Percentiles rank a stretch among this genome's conserved stretches.
phyloP scores from a whole-genome alignment of 2,329 filamentous ascomycete genomes.

The Xylaria sp. region DNA sequence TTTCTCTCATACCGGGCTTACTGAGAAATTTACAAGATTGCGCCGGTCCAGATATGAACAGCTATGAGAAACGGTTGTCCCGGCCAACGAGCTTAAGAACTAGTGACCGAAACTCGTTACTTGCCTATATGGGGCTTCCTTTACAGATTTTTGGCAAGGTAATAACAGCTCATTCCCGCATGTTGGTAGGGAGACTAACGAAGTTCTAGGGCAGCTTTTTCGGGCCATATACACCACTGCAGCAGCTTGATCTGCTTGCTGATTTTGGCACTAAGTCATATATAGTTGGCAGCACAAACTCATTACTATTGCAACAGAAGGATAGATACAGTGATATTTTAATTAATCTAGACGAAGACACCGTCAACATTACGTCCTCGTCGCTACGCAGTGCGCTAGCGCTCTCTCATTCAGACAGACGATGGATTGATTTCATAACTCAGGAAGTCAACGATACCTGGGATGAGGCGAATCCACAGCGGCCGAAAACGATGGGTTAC shows the following conservation, averaged over 20 bases:
- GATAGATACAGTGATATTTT: conserved; percentile 96
- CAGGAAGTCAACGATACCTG: conserved; percentile 95
- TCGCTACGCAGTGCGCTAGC: conserved; percentile 79
- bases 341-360: conserved; percentile 93
- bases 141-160: conserved; percentile 95
- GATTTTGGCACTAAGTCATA: conserved; percentile 97
- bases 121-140: conserved; percentile 94
- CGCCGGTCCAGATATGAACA: conserved; percentile 91
- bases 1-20: conserved; percentile 93
- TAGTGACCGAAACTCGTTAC: conserved; percentile 88
- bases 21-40: conserved; percentile 93
- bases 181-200: conserved; percentile 21
- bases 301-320: conserved; percentile 89
- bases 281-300: conserved; percentile 96
- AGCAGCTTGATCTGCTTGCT: conserved; percentile 93
- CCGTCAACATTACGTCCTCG: conserved; percentile 83
- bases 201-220: conserved; percentile 82
- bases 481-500: conserved; percentile 95
- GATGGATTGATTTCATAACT: conserved; percentile 97
- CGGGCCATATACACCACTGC: conserved; percentile 94
- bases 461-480: conserved; percentile 89
- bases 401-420: conserved; percentile 85
- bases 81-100: conserved; percentile 88
- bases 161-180: conserved; percentile 19
- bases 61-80: conserved; percentile 77